A percentile compares a stretch with the other conserved stretches of the same genome.
Evolutionary conservation across 2,329 filamentous ascomycete genomes (phyloP).

Genomic region (Fusarium anthophilum): DNA sequence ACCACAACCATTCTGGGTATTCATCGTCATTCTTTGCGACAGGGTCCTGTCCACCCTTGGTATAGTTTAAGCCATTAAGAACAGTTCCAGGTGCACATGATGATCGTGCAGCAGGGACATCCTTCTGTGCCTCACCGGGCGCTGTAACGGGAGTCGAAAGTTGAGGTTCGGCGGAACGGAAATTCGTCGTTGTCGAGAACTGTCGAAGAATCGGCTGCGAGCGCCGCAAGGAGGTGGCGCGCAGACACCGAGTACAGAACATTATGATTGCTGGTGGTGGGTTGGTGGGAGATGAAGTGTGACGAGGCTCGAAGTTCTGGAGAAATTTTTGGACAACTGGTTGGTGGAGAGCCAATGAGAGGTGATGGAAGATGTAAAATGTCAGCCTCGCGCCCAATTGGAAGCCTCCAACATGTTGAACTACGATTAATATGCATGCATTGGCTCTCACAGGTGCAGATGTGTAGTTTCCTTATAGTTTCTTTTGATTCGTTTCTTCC

Average conservation of each 20-base stretch:
- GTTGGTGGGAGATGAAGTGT: slow-evolving; percentile 40
- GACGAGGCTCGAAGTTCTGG: slow-evolving; percentile 38
- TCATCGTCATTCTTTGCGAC: slow-evolving; percentile 77
- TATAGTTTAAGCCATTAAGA: slow-evolving; percentile 79
- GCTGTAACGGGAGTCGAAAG: slow-evolving; percentile 50
- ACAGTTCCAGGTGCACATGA: slow-evolving; percentile 74
- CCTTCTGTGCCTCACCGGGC: slow-evolving; percentile 45
- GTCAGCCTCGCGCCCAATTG: slow-evolving; percentile 43
- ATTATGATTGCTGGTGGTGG: slow-evolving; percentile 44
- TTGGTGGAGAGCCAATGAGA: slow-evolving; percentile 42
- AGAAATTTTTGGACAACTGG: slow-evolving; percentile 45
- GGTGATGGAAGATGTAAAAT: slow-evolving; percentile 24
- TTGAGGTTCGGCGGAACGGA: slow-evolving; percentile 50
- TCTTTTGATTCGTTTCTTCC: slow-evolving; percentile 42
- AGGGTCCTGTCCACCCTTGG: slow-evolving; percentile 78
- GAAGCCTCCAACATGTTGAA: neutral
- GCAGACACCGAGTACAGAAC: slow-evolving; percentile 61
- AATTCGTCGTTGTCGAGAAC: slow-evolving; percentile 53
- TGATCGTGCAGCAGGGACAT: slow-evolving; percentile 50
- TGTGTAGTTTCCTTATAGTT: slow-evolving; percentile 6
- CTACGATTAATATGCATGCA: neutral
- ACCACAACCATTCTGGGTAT: slow-evolving; percentile 86
- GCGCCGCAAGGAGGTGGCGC: slow-evolving; percentile 49
- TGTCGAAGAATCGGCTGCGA: slow-evolving; percentile 46
- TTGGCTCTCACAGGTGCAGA: neutral